These are phyloP conservation scores for Tylopilus subfusipes DNA, from an alignment of 768 basidiomycete genomes.

Conservation along the genomic window DNA sequence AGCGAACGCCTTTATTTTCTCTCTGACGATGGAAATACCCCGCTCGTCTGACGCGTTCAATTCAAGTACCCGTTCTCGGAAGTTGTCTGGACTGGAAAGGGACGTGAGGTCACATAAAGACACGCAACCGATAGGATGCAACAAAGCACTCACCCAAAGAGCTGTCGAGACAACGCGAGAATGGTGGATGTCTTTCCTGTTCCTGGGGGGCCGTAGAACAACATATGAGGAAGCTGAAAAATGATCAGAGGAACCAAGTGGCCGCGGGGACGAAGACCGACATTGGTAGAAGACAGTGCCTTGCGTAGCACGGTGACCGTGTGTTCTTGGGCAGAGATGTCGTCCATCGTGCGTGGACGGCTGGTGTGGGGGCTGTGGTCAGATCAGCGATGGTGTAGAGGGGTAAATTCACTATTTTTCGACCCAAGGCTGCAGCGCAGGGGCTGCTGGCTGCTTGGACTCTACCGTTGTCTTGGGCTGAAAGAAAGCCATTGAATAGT, in stretches of 20 bases:
- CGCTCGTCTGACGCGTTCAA: conserved; percentile 99
- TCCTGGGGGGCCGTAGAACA: conserved; percentile 99
- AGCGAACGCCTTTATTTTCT: conserved; percentile 98
- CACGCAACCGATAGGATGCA: not conserved
- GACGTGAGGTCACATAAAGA: not conserved
- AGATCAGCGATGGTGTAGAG: not conserved
- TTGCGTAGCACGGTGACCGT: conserved; percentile 89
- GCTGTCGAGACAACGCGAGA: conserved; percentile 85
- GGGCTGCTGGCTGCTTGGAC: conserved; percentile 48
- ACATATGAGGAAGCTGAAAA: conserved; percentile 93
- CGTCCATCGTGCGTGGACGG: conserved; percentile 96
- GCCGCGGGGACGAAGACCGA: conserved; percentile 28
- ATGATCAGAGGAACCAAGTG: conserved; percentile 9
- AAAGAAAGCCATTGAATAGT: conserved; percentile 61
- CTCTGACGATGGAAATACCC: conserved; percentile 93
- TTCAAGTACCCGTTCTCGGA: conserved; percentile 88
- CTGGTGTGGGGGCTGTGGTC: conserved; percentile 39
- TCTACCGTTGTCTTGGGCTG: conserved; percentile 41
- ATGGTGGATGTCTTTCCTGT: conserved; percentile 99
- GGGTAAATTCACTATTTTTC: conserved; percentile 85
- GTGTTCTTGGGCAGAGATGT: conserved; percentile 96
- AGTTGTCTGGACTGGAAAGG: conserved; percentile 82
- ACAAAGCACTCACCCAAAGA: conserved; percentile 74
- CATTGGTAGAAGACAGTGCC: conserved; percentile 90
- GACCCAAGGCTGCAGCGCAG: conserved; percentile 86